A percentile compares a stretch with the other conserved stretches of the same genome.
These are phyloP conservation scores for Nothomitra cinnamomea DNA, from an alignment of 2,329 filamentous ascomycete species.

Conservation along the genomic window DNA sequence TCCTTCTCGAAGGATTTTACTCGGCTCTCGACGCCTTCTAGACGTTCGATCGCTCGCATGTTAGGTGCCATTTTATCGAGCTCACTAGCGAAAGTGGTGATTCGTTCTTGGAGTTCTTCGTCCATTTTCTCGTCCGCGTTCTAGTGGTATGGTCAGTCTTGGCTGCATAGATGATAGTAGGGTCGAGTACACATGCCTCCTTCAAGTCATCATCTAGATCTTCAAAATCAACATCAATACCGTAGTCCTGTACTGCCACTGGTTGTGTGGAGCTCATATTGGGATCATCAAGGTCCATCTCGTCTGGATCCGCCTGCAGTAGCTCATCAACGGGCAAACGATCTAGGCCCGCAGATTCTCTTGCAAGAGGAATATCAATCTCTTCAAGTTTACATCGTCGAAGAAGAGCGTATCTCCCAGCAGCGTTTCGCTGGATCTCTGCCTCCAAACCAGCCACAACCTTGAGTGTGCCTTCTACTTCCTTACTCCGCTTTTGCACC, in stretches of 20 bases:
- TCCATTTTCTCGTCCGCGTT: conserved; percentile 55
- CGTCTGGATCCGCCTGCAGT: conserved; percentile 60
- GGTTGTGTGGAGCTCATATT: conserved; percentile 31
- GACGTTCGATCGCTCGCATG: conserved; percentile 83
- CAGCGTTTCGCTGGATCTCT: conserved; percentile 69
- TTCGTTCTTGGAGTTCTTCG: conserved; percentile 58
- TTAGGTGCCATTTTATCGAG: conserved; percentile 94
- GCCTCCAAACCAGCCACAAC: conserved; percentile 66
- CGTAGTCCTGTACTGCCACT: conserved; percentile 67
- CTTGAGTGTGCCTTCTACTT: conserved; percentile 60
- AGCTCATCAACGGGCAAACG: conserved; percentile 77
- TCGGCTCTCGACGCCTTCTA: conserved; percentile 70
- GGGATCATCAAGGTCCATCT: conserved; percentile 75
- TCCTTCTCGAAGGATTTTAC: conserved; percentile 75
- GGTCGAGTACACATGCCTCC: conserved; percentile 35
- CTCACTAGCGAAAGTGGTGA: conserved; percentile 55
- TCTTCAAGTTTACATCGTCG: conserved; percentile 88
- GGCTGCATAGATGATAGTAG: neutral
- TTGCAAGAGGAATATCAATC: conserved; percentile 62
- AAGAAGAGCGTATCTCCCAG: conserved; percentile 67
- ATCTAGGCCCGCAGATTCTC: conserved; percentile 56
- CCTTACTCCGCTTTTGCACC: conserved; percentile 67
- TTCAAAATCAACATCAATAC: conserved; percentile 77
- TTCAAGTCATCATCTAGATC: conserved; percentile 68
- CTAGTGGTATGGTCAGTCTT: conserved; percentile 22